Evolutionary conservation across 768 basidiomycete genomes (phyloP), one percentile per base, ranked within the genome.

Genomic region (Pleurotus tuber-regium): DNA sequence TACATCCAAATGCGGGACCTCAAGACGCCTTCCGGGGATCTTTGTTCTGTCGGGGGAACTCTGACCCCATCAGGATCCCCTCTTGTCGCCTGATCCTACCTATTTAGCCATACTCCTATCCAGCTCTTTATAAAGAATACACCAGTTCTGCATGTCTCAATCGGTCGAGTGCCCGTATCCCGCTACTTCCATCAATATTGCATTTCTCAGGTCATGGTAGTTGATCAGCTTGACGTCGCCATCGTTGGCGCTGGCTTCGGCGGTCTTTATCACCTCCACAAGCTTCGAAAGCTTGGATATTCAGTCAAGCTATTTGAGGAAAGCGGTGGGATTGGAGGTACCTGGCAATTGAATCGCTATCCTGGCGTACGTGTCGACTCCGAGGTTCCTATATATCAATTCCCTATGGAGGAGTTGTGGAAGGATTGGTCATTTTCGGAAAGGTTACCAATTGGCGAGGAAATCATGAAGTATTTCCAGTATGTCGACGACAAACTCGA

Each of bases 401-500:
- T 35, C 25, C 21, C 49, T 24, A 50, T 40, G 35, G 49, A 50
- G 19, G 49, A 39, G n/a, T 14, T 50, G 16, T 50, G 49, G 49
- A 18, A 26, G 31, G 36, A 39, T 19, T 50, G 49, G 49, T 23
- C 16, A 7, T 50, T 14, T 18, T 29, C 14, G 21, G 29, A 50
- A 16, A 21, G 36, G 9, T 30, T 41, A n/a, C 50, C 38, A 16
- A 18, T 2, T 16, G 26, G 50, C 23, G 25, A 30, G 35, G 40
- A 51, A 31, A 11, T 65, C 18, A 36, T 53, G 26, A 35, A 57
- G 25, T 65, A 63, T 23, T 64, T 64, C 26, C 50, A 55, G 16
- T 58, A 61, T 19, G 43, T 62, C 25, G 61, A 61, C 21, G 53
- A 59, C 54, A 66, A 61, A 36, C 58, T 64, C 40, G 54, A 63